Evolutionary conservation across 2,329 filamentous ascomycete genomes (phyloP), one percentile per base, ranked within the genome.

Genomic region (Hawksworthiomyces lignivorus): DNA sequence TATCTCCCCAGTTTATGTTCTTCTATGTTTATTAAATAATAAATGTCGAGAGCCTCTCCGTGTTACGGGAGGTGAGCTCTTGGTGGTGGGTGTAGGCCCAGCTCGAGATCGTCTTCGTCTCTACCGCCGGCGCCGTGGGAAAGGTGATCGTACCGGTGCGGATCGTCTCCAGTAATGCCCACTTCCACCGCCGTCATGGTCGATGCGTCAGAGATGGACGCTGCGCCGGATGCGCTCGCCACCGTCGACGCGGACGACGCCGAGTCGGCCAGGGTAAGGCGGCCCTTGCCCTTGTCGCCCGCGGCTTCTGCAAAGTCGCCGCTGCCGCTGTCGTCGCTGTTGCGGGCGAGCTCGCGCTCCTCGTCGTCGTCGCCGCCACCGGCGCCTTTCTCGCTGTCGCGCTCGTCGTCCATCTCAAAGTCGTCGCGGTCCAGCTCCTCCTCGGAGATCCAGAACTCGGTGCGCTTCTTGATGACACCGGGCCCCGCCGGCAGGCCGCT

Each of bases 371-470:
- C 9, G 3, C 11, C 17, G 8, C 7, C n/a, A 4, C 19, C 19
- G 1, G 22, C 18, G 12, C 12, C 27, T n/a, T 10, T 31, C 12
- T 24, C 14, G 12, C 12, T 20, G 12, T 32, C 15, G 4, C n/a
- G n/a, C 14, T 39, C 29, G 9, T 39, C 28, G 3, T 32, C 20
- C 24, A 26, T 2, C 7, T 32, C 37, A 18, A 17, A 32, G 4
- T 39, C 37, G 20, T 18, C 29, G 2, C 21, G 37, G 21, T 33
- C 37, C 7, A 39, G 28, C 29, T 39, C 37, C 21, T 33, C 37
- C 36, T 47, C 45, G 2, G 41, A 41, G 20, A 47, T 39, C 45
- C 45, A 47, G 14, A 47, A 47, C 20, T 47, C 41, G 6, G 45
- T 47, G 4, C 41, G 33, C 20, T 47, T 47, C 30, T 47, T 32